A percentile compares a stretch with the other conserved stretches of the same genome.
phyloP scores from a whole-genome alignment of 495 filamentous ascomycete species.

The Tricharina praecox region DNA sequence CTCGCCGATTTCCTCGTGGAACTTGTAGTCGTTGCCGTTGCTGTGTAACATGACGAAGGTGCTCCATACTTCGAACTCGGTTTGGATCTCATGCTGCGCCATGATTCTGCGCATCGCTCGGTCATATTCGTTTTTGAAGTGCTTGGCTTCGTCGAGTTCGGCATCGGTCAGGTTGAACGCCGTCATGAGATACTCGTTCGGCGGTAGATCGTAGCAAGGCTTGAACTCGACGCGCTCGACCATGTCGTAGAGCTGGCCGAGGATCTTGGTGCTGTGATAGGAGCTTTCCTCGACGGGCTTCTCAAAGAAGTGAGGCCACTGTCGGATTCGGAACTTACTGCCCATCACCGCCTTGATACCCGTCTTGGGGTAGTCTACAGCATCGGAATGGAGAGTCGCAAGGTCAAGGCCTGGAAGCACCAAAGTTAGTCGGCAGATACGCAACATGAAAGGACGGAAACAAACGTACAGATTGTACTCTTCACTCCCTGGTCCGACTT shows the following conservation, averaged over 20 bases:
- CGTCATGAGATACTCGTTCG: constrained; percentile 61
- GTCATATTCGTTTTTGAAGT: constrained; percentile 65
- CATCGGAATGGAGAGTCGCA: constrained; percentile 68
- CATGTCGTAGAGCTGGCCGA: constrained; percentile 70
- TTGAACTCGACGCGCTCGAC: constrained; percentile 51
- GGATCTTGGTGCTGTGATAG: constrained; percentile 53
- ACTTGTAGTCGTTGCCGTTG: constrained; percentile 57
- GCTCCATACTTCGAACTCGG: constrained; percentile 84
- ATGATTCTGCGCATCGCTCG: constrained; percentile 57
- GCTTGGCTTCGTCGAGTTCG: constrained; percentile 40
- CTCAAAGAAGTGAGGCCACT: constrained; percentile 88
- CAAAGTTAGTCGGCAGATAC: neutral
- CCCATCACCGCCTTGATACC: constrained; percentile 56
- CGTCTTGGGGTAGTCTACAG: constrained; percentile 90
- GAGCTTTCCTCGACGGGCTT: constrained; percentile 35
- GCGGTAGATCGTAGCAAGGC: constrained; percentile 49
- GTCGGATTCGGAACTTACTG: constrained; percentile 37
- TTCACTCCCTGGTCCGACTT: constrained; percentile 42
- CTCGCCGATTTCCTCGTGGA: constrained; percentile 61
- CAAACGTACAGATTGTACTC: constrained; percentile 43
- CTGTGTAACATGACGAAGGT: constrained; percentile 63
- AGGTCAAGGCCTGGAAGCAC: constrained; percentile 42
- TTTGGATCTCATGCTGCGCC: constrained; percentile 68
- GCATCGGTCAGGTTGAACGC: constrained; percentile 39
- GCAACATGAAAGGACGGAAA: neutral